Conservation (phyloP, 768 basidiomycete genomes). For the Boletellus sp. region DNA sequence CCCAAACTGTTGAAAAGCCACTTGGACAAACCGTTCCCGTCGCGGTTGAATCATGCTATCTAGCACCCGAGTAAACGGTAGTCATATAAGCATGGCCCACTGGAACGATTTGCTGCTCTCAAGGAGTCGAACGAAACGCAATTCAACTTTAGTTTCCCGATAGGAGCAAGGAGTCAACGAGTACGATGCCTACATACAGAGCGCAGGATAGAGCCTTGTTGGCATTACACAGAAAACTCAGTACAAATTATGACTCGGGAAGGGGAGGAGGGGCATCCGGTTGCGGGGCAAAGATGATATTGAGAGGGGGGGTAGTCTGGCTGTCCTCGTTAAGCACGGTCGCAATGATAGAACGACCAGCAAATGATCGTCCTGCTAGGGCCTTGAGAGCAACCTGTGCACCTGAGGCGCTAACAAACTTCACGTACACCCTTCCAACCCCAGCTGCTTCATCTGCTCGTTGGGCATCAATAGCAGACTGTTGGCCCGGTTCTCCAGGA, state of each 20-base stretch:
- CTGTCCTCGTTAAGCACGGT: conserved; percentile 81
- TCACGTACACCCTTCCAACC: conserved; percentile 94
- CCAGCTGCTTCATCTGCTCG: conserved; percentile 85
- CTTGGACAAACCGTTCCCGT: too few relatives aligned
- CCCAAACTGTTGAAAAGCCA: too few relatives aligned
- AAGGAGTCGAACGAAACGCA: too few relatives aligned
- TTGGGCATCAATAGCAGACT: conserved; percentile 61
- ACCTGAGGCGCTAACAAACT: conserved; percentile 60
- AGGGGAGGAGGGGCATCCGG: conserved; percentile 80
- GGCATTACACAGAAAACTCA: conserved; percentile 8
- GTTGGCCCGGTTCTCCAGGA: conserved; percentile 54
- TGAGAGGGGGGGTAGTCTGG: conserved; percentile 78
- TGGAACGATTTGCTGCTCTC: background rate
- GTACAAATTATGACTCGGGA: conserved; percentile 36
- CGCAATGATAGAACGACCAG: conserved; percentile 82
- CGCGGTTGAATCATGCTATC: too few relatives aligned
- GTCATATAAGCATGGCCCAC: too few relatives aligned
- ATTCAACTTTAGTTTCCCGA: background rate
- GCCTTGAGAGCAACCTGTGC: conserved; percentile 75
- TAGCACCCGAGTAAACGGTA: too few relatives aligned
- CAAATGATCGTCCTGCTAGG: conserved; percentile 86
- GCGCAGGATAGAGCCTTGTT: conserved; percentile 13
- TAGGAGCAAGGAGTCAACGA: conserved; percentile 3
- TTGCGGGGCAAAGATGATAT: conserved; percentile 79
- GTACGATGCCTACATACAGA: conserved; percentile 20